Conservation (phyloP, 352 stramenopile genomes). For the Globisporangium cederbergense region DNA sequence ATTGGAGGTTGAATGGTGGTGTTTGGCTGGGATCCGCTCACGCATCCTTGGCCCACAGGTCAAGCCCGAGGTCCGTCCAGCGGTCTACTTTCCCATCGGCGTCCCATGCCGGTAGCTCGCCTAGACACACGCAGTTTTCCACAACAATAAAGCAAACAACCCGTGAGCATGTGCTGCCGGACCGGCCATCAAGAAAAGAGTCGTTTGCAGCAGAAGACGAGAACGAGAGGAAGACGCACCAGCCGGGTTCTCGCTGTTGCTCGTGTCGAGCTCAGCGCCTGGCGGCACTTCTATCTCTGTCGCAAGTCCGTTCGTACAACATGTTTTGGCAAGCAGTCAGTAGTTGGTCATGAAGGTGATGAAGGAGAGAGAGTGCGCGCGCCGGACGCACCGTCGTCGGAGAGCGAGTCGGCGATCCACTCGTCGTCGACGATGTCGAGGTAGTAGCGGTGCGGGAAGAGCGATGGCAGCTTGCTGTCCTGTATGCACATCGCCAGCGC, state of each 20-base stretch:
- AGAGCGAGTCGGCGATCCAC: conserved; percentile 78
- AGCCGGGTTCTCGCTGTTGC: conserved; percentile 45
- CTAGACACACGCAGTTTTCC: conserved; percentile 19
- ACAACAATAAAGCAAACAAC: conserved; percentile 7
- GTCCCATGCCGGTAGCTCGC: conserved; percentile 44
- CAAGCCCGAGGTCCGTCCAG: conserved; percentile 78
- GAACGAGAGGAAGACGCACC: conserved; percentile 21
- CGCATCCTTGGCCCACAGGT: conserved; percentile 51
- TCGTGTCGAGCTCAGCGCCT: conserved; percentile 48
- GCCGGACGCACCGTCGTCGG: conserved; percentile 54
- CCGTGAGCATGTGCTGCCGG: neutral
- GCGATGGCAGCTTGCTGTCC: conserved; percentile 27
- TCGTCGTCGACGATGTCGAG: conserved; percentile 81
- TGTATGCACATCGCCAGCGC: neutral
- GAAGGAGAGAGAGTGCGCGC: neutral
- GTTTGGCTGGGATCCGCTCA: neutral
- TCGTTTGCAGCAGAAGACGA: neutral
- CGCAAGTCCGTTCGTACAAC: neutral
- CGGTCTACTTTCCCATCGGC: conserved; percentile 64
- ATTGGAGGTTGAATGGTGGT: neutral
- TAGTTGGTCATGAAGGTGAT: neutral
- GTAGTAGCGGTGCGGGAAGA: conserved; percentile 69
- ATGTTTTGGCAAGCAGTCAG: neutral
- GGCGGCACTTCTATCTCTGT: conserved; percentile 73
- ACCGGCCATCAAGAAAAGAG: neutral